Base-by-base conservation (phyloP, 2,329 filamentous ascomycete species). In the Penicillium olsonii region DNA sequence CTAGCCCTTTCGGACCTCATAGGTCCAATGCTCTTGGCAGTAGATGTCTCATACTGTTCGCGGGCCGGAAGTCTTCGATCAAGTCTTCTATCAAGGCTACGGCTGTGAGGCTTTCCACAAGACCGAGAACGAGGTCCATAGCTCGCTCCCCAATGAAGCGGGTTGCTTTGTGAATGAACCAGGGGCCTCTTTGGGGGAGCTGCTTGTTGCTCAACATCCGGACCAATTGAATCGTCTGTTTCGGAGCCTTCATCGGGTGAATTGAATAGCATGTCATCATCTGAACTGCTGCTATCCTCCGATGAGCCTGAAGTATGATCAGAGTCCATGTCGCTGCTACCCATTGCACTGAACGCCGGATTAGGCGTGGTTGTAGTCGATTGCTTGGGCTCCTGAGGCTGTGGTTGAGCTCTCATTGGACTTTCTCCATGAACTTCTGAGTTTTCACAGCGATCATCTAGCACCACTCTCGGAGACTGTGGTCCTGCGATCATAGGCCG, bases 231-330 rank as follows among this genome's bases (percentile, higher is more conserved):
- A 22, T 60, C 58, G 10, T 68, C 68, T 6, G 62, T 66, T 2
- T 55, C 57, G 6, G 65, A 67, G 31, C 56, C 65, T 7, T 59
- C 50, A 5, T 61, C 54, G 4, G 62, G 63, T 8, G 50, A 31
- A 17, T 68, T 67, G 33, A 63, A 64, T 7, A 63, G 44, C 31
- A 56, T 48, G 1, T 64, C 66, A 15, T 66, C 63, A 15, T 66
- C 64, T n/a, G 57, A 64, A 19, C 60, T 52, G 33, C 64, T 68
- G 46, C 55, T 60, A 2, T 50, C 55, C 15, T 55, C 55, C 5
- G 57, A 57, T 33, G 50, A 63, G 24, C 39, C 40, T 11, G 40
- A 44, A 19, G 6, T 14, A 29, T 34, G 1, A 5, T 29, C 42
- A 9, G 35, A 17, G 8, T 17, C 17, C 14, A 19, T 35, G 3